A percentile compares a stretch with the other conserved stretches of the same genome.
Conservation (phyloP, 176 grass and related monocot genomes). For the Saccharum officinarum region DNA sequence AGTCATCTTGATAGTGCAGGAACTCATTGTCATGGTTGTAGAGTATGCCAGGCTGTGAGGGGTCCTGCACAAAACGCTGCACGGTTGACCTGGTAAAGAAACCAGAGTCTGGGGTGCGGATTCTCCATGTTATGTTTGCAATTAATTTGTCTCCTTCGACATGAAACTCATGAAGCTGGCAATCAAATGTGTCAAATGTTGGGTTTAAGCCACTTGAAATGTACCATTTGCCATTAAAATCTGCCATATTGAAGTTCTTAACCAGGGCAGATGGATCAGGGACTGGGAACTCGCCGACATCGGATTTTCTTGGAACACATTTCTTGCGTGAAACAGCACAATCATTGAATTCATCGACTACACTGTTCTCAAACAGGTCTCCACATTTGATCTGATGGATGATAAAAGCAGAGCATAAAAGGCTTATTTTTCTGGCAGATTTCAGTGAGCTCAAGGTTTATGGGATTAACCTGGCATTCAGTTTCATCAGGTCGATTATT, state of each 20-base stretch:
- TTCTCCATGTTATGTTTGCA: slow-evolving; percentile 77
- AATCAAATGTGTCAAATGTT: slow-evolving; percentile 88
- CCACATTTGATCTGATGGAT: slow-evolving; percentile 84
- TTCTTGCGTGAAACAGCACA: slow-evolving; percentile 97
- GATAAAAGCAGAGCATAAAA: not conserved
- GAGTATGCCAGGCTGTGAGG: slow-evolving; percentile 65
- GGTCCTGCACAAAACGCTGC: slow-evolving; percentile 81
- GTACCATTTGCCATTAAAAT: slow-evolving; percentile 96
- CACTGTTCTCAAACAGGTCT: slow-evolving; percentile 89
- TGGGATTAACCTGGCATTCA: slow-evolving; percentile 81
- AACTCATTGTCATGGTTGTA: slow-evolving; percentile 98
- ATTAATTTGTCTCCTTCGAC: slow-evolving; percentile 73
- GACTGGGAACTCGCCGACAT: slow-evolving; percentile 79
- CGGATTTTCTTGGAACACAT: slow-evolving; percentile 86
- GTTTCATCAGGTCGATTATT: slow-evolving; percentile 95
- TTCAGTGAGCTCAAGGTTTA: not conserved
- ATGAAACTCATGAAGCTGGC: slow-evolving; percentile 92
- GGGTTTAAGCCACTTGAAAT: slow-evolving; percentile 94
- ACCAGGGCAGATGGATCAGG: slow-evolving; percentile 69
- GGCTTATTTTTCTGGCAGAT: not conserved
- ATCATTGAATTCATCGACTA: slow-evolving; percentile 95
- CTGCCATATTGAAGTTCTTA: slow-evolving; percentile 78
- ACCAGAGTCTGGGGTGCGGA: slow-evolving; percentile 66
- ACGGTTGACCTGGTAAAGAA: slow-evolving; percentile 75
- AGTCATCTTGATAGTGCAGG: slow-evolving; percentile 98